These are phyloP conservation scores for Acanthamoeba divionensis DNA, from an alignment of 208 protist species.

Conservation along the genomic window DNA sequence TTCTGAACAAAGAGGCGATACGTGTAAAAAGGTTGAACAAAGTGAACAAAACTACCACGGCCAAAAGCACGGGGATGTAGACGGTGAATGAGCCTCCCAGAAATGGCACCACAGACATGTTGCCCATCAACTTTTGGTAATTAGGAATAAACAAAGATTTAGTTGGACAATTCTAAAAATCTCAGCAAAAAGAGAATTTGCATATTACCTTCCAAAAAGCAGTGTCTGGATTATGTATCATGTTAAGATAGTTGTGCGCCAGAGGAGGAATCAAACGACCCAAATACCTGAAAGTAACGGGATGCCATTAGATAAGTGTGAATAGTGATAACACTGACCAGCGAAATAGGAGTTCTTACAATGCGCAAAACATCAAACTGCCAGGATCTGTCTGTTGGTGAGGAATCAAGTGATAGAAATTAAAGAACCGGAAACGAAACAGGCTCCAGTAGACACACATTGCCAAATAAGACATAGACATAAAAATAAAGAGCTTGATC, in stretches of 20 bases:
- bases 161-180: neutral
- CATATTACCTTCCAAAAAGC: neutral
- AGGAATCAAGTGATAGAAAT: constrained; percentile 50
- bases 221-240: neutral
- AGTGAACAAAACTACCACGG: neutral
- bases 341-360: neutral
- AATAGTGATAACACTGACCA: neutral
- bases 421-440: constrained; percentile 56
- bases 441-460: constrained; percentile 44
- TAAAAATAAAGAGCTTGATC: constrained; percentile 42
- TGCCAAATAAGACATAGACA: constrained; percentile 47
- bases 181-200: neutral
- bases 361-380: constrained; percentile 50
- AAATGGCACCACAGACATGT: constrained; percentile 26
- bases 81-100: constrained; percentile 28
- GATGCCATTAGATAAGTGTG: neutral
- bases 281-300: constrained; percentile 20
- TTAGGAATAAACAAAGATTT: neutral
- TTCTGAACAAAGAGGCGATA: neutral
- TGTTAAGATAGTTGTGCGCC: constrained; percentile 51
- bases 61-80: constrained; percentile 11
- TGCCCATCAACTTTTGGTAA: neutral
- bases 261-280: constrained; percentile 40
- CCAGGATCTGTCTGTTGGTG: constrained; percentile 37
- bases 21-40: constrained; percentile 37